Percentiles rank a stretch among this genome's conserved stretches.
These are phyloP conservation scores for Leccinum subfulvum DNA, from an alignment of 1,284 basidiomycete species.

Conservation along the genomic window DNA sequence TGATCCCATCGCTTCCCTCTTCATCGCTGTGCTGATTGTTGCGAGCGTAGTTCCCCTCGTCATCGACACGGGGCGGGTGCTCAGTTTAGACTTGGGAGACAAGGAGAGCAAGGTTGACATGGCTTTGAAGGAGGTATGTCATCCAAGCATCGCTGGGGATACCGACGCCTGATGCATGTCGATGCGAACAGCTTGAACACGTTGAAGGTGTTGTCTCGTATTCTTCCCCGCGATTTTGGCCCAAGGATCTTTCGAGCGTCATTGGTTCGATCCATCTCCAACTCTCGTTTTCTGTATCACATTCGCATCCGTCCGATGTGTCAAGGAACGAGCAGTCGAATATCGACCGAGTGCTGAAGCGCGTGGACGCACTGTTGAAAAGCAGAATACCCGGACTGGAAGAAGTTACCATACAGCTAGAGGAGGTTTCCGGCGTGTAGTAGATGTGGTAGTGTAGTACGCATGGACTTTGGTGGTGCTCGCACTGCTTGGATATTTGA, in stretches of 20 bases:
- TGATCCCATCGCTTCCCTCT: conserved; percentile 96
- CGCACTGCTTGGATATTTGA: conserved; percentile 10
- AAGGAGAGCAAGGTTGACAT: conserved; percentile 64
- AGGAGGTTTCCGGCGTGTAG: conserved; percentile 31
- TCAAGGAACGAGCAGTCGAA: conserved; percentile 51
- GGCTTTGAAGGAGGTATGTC: conserved; percentile 73
- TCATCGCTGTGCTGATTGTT: conserved; percentile 94
- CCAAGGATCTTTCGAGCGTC: conserved; percentile 83
- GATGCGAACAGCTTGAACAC: conserved; percentile 44
- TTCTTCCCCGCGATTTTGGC: conserved; percentile 89
- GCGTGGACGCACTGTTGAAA: conserved; percentile 72
- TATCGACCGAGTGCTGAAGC: conserved; percentile 70
- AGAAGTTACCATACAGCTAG: conserved; percentile 86
- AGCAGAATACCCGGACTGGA: conserved; percentile 75
- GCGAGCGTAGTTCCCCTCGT: conserved; percentile 95
- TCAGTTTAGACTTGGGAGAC: conserved; percentile 83
- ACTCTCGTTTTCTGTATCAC: conserved; percentile 47
- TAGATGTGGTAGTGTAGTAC: conserved; percentile 9
- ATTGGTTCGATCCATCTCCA: conserved; percentile 92
- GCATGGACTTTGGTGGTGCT: conserved; percentile 14
- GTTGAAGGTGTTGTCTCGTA: conserved; percentile 83
- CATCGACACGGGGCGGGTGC: conserved; percentile 86
- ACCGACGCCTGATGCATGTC: conserved; percentile 28
- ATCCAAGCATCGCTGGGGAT: background rate
- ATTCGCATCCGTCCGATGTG: conserved; percentile 48